phyloP scores from a whole-genome alignment of 169 alveolate genomes.

The Fabrea salina region DNA sequence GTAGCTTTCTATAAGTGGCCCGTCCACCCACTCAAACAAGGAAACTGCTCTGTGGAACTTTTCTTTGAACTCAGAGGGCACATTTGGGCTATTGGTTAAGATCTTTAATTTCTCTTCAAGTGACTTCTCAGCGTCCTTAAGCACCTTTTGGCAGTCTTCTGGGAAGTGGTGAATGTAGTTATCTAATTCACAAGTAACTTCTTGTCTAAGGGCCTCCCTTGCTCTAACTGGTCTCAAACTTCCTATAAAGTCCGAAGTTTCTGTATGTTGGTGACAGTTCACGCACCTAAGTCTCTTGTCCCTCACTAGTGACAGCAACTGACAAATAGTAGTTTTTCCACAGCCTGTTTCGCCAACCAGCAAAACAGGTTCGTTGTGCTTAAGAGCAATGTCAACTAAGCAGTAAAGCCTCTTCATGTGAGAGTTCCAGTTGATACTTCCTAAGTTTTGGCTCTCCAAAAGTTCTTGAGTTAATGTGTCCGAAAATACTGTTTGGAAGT shows the following conservation, averaged over 20 bases:
- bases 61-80: background rate
- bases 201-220: background rate
- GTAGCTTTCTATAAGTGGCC: slow-evolving; percentile 97
- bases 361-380: slow-evolving; percentile 94
- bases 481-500: too few species aligned
- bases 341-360: slow-evolving; percentile 99
- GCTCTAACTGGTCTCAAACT: slow-evolving; percentile 87
- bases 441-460: background rate
- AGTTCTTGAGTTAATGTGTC: background rate
- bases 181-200: background rate
- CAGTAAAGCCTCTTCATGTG: slow-evolving; percentile 52
- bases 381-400: slow-evolving; percentile 89
- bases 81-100: background rate
- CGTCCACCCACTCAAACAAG: slow-evolving; percentile 98
- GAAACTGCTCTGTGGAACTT: slow-evolving; percentile 50
- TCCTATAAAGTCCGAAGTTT: slow-evolving; percentile 96
- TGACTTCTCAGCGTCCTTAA: background rate
- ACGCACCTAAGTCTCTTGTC: slow-evolving; percentile 75
- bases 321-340: slow-evolving; percentile 97
- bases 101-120: background rate
- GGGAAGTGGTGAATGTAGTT: background rate
- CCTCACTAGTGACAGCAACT: slow-evolving; percentile 79
- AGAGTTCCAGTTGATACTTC: background rate
- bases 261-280: slow-evolving; percentile 97
- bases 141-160: background rate